Evolutionary conservation across 1,139 yeast species (phyloP), one percentile per base, ranked within the genome.

Genomic region (Taphrina flavorubra): DNA sequence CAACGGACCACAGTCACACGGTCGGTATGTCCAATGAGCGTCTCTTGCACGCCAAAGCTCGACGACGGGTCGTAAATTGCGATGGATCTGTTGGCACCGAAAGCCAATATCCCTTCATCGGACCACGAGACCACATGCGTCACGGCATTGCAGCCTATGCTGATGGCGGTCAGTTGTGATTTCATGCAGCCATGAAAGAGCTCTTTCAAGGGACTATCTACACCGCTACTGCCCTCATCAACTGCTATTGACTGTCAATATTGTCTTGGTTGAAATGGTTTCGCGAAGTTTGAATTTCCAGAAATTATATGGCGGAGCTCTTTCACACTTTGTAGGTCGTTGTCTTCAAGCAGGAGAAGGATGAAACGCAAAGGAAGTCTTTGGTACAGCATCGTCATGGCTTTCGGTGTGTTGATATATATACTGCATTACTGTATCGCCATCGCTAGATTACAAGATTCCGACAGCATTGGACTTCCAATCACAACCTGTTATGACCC

Each of bases 1-100:
- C 75, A 78, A 51, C 74, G 73, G 39, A 78, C 77, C 4, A 77
- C 77, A 1, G 78, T 77, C 39, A 78, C 79, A 8, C 71, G 68
- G 39, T 72, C 74, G 1, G 62, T 63, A 69, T 78, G 80, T 13
- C 79, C 80, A 65, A 74, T 76, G 55, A 78, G 65, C 10, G 77
- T 71, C 11, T 68, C 65, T 10, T 67, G 65, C n/a, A 77, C 72
- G 40, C 73, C 73, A 39, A 65, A 68, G 18, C 46, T 18, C 14
- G 44, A 61, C 13, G 62, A 18, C 20, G 70, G 70, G 37, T 65
- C 59, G 31, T 56, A 63, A 16, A 68, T 14, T 7, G 69, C 70
- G 16, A 68, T 56, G 1, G 61, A 34, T 34, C 62, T 37, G 20
- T 56, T 56, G 14, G 70, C 68, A 18, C 61, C 70, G 51, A 64